phyloP scores from a whole-genome alignment of 1,139 yeast species.

The Casaregolazyma lundiana region DNA sequence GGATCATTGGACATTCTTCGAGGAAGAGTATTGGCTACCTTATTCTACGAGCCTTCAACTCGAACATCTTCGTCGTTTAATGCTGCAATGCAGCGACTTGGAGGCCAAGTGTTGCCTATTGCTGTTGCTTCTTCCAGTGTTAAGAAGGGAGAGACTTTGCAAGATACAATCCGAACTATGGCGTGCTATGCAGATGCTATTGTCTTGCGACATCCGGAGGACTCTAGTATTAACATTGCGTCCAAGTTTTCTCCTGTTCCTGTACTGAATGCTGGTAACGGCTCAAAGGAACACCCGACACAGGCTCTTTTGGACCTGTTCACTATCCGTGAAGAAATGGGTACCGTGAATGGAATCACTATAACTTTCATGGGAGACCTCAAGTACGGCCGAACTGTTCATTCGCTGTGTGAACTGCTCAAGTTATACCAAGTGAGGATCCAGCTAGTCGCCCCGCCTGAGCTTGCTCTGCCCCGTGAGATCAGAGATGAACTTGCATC shows the following conservation, averaged over 20 bases:
- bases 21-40: slow-evolving; percentile 88
- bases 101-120: slow-evolving; percentile 93
- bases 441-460: slow-evolving; percentile 88
- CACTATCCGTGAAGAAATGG: slow-evolving; percentile 98
- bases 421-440: slow-evolving; percentile 90
- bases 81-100: slow-evolving; percentile 99
- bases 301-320: slow-evolving; percentile 96
- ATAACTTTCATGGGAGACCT: slow-evolving; percentile 99
- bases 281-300: slow-evolving; percentile 96
- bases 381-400: slow-evolving; percentile 97
- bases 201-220: slow-evolving; percentile 94
- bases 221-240: slow-evolving; percentile 87
- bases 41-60: slow-evolving; percentile 98
- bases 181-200: slow-evolving; percentile 97
- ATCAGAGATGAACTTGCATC: slow-evolving; percentile 60
- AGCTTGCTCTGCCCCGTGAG: slow-evolving; percentile 73
- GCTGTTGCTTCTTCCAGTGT: slow-evolving; percentile 84
- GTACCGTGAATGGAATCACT: slow-evolving; percentile 96
- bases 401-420: slow-evolving; percentile 86
- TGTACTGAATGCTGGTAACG: slow-evolving; percentile 96
- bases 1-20: slow-evolving; percentile 88
- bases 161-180: slow-evolving; percentile 91
- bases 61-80: slow-evolving; percentile 95
- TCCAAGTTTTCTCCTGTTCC: slow-evolving; percentile 97
- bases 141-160: slow-evolving; percentile 96